A percentile compares a stretch with the other conserved stretches of the same genome.
Conservation (phyloP, 2,329 filamentous ascomycete genomes). For the Aspergillus tamarii region DNA sequence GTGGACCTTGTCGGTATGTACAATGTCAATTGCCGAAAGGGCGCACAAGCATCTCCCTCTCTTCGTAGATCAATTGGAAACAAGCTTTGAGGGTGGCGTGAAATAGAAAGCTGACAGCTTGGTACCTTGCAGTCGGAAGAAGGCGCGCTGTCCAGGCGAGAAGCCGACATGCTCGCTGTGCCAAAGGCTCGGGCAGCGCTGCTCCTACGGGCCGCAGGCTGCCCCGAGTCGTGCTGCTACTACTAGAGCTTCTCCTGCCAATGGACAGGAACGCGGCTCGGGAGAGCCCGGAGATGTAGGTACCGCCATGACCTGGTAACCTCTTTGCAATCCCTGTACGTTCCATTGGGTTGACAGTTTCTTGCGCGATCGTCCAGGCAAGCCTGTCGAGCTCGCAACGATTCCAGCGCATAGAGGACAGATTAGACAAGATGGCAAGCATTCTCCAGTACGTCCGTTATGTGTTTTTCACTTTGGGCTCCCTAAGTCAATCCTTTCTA, state of each 20-base stretch:
- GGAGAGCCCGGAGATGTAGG: constrained; percentile 9
- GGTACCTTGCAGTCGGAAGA: constrained; percentile 25
- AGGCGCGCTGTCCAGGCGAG: constrained; percentile 32
- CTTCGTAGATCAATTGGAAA: background rate
- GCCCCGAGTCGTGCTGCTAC: constrained; percentile 2
- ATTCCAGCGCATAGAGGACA: constrained; percentile 26
- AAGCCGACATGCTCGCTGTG: constrained; percentile 31
- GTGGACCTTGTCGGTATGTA: constrained; percentile 30
- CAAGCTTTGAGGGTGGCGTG: background rate
- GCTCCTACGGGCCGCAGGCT: constrained; percentile 23
- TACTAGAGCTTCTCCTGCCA: background rate
- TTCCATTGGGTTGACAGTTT: background rate
- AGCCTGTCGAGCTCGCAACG: constrained; percentile 15
- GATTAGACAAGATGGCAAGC: constrained; percentile 24
- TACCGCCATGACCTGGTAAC: background rate
- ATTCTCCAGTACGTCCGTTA: constrained; percentile 23
- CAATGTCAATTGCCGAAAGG: background rate
- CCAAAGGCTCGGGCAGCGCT: constrained; percentile 26
- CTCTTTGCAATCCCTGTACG: no score
- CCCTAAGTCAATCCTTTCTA: background rate
- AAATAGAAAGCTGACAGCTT: background rate
- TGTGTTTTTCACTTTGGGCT: background rate
- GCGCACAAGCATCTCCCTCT: no score
- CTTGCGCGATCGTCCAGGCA: background rate
- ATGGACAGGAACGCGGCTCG: background rate